A percentile compares a stretch with the other conserved stretches of the same genome.
Conservation (phyloP, 208 protist genomes). For the Angomonas desouzai region DNA sequence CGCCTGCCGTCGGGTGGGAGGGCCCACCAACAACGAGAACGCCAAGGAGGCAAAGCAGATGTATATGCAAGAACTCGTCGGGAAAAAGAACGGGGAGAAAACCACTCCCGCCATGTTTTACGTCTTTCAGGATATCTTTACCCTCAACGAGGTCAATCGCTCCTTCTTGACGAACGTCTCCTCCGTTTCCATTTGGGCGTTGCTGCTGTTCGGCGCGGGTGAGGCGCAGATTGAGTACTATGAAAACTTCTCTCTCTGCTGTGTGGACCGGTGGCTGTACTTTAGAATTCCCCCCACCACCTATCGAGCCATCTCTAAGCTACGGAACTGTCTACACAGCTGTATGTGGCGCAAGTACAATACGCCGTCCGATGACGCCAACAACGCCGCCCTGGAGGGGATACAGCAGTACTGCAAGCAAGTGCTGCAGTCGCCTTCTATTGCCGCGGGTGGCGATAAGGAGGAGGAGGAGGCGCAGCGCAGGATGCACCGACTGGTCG, state of each 20-base stretch:
- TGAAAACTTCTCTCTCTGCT: constrained; percentile 40
- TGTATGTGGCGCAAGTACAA: constrained; percentile 62
- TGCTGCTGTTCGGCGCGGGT: constrained; percentile 78
- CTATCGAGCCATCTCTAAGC: constrained; percentile 30
- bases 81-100: neutral
- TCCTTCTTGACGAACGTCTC: constrained; percentile 76
- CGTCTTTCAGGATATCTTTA: constrained; percentile 76
- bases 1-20: constrained; percentile 59
- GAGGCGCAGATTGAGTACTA: constrained; percentile 57
- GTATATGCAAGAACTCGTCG: constrained; percentile 21
- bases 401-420: constrained; percentile 49
- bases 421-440: constrained; percentile 50
- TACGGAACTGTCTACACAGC: constrained; percentile 44
- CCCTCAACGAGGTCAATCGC: constrained; percentile 38
- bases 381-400: constrained; percentile 45
- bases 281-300: constrained; percentile 43
- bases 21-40: constrained; percentile 22
- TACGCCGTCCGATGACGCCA: constrained; percentile 40
- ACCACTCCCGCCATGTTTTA: constrained; percentile 60
- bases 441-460: neutral
- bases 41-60: constrained; percentile 25
- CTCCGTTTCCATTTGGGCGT: constrained; percentile 68
- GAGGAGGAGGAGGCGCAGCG: neutral
- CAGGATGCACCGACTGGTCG: constrained; percentile 18
- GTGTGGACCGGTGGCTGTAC: constrained; percentile 73